A percentile compares a stretch with the other conserved stretches of the same genome.
phyloP scores from a whole-genome alignment of 495 filamentous ascomycete species.

The Penicillium diatomitis region DNA sequence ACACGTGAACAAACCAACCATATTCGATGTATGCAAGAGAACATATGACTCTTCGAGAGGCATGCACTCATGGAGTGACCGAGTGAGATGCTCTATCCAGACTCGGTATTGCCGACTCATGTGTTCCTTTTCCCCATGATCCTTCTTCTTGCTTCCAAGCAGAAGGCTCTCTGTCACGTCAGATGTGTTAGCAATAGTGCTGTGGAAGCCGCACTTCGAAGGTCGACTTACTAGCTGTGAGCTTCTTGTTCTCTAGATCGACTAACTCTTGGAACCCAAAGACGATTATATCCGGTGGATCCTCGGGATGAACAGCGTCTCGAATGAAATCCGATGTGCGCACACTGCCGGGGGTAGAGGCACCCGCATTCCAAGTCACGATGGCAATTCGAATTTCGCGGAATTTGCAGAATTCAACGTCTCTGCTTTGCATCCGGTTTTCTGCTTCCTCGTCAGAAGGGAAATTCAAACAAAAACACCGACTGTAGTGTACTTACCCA shows the following conservation, averaged over 20 bases:
- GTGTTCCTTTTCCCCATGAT: conserved; percentile 75
- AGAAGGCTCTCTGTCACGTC: conserved; percentile 51
- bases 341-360: conserved; percentile 74
- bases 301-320: conserved; percentile 57
- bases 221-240: conserved; percentile 70
- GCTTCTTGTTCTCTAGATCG: conserved; percentile 91
- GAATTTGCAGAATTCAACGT: conserved; percentile 76
- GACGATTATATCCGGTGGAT: conserved; percentile 79
- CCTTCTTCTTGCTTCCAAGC: conserved; percentile 70
- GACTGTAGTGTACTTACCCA: conserved; percentile 43
- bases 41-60: conserved; percentile 70
- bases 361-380: conserved; percentile 95
- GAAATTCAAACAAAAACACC: not conserved
- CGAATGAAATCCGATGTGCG: conserved; percentile 69
- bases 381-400: conserved; percentile 67
- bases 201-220: not conserved
- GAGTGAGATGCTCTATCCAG: conserved; percentile 82
- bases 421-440: conserved; percentile 71
- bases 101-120: conserved; percentile 97
- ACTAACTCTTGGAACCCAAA: conserved; percentile 98
- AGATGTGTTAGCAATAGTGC: conserved; percentile 12
- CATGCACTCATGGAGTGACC: conserved; percentile 74
- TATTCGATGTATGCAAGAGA: conserved; percentile 75
- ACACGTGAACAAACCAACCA: conserved; percentile 92
- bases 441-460: conserved; percentile 42